Evolutionary conservation across 805 yeast species (phyloP).

Genomic region (Metschnikowia borealis): DNA sequence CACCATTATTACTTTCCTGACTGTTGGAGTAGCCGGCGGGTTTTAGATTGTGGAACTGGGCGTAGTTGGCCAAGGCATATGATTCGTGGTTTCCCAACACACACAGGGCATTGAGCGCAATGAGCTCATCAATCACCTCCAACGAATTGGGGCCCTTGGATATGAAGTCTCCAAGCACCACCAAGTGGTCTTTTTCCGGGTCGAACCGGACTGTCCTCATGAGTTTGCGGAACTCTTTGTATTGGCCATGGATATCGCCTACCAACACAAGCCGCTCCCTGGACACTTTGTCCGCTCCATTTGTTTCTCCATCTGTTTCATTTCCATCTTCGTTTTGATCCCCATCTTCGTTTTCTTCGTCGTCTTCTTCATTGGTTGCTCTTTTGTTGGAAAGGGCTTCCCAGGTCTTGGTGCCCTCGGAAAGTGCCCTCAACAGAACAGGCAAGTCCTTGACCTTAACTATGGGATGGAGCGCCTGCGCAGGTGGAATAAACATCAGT

Average conservation of each 20-base stretch:
- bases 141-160: slow-evolving; percentile 79
- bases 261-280: slow-evolving; percentile 56
- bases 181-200: slow-evolving; percentile 49
- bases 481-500: slow-evolving; percentile 30
- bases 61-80: slow-evolving; percentile 61
- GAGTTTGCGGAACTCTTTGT: slow-evolving; percentile 49
- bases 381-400: background rate
- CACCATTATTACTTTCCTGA: no score
- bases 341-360: background rate
- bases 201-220: slow-evolving; percentile 48
- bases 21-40: slow-evolving; percentile 1
- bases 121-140: slow-evolving; percentile 55
- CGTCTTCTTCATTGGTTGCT: background rate
- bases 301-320: no score
- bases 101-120: slow-evolving; percentile 59
- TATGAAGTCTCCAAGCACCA: slow-evolving; percentile 80
- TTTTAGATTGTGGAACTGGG: slow-evolving; percentile 49
- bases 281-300: no score
- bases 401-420: background rate
- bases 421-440: slow-evolving; percentile 25
- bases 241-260: slow-evolving; percentile 89
- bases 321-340: background rate
- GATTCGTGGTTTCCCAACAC: slow-evolving; percentile 89
- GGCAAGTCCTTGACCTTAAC: slow-evolving; percentile 22
- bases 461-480: slow-evolving; percentile 24